These are phyloP conservation scores for Aspergillus calidoustus DNA, from an alignment of 2,329 filamentous ascomycete species.

Conservation along the genomic window DNA sequence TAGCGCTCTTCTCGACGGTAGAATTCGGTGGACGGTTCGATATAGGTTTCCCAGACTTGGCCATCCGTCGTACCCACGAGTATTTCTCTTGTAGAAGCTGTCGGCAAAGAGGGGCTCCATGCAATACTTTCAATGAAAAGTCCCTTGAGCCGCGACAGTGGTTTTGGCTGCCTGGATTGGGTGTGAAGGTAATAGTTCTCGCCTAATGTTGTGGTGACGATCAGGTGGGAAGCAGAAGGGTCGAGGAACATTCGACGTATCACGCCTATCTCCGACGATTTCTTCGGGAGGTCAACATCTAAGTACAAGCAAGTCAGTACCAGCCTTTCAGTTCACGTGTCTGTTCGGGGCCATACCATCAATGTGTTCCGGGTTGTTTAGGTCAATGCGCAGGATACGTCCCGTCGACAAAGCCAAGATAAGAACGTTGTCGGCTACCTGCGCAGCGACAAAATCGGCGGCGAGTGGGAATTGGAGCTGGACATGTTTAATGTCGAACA, in stretches of 20 bases:
- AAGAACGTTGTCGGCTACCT: slow-evolving; percentile 96
- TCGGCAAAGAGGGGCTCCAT: slow-evolving; percentile 93
- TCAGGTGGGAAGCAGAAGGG: slow-evolving; percentile 90
- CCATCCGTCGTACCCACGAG: slow-evolving; percentile 90
- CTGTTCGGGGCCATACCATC: slow-evolving; percentile 64
- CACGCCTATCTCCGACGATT: slow-evolving; percentile 84
- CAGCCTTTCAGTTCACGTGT: slow-evolving; percentile 7
- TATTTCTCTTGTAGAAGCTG: slow-evolving; percentile 92
- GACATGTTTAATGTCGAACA: slow-evolving; percentile 93
- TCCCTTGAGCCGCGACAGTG: slow-evolving; percentile 79
- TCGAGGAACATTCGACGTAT: slow-evolving; percentile 98
- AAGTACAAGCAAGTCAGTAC: slow-evolving; percentile 16
- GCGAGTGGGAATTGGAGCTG: slow-evolving; percentile 93
- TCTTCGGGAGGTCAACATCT: slow-evolving; percentile 98
- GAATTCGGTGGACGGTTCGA: slow-evolving; percentile 93
- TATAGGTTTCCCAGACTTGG: slow-evolving; percentile 91
- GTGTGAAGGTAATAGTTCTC: slow-evolving; percentile 99
- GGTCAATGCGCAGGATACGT: slow-evolving; percentile 89
- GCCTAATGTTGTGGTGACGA: slow-evolving; percentile 86
- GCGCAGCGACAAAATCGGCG: slow-evolving; percentile 92
- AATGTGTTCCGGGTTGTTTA: slow-evolving; percentile 92
- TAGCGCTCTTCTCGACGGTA: slow-evolving; percentile 95
- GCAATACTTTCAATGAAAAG: slow-evolving; percentile 87
- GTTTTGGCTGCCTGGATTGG: slow-evolving; percentile 85
- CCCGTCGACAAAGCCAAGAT: slow-evolving; percentile 90